These are phyloP conservation scores for Lachancea kluyveri DNA, from an alignment of 805 yeast genomes.

Conservation along the genomic window DNA sequence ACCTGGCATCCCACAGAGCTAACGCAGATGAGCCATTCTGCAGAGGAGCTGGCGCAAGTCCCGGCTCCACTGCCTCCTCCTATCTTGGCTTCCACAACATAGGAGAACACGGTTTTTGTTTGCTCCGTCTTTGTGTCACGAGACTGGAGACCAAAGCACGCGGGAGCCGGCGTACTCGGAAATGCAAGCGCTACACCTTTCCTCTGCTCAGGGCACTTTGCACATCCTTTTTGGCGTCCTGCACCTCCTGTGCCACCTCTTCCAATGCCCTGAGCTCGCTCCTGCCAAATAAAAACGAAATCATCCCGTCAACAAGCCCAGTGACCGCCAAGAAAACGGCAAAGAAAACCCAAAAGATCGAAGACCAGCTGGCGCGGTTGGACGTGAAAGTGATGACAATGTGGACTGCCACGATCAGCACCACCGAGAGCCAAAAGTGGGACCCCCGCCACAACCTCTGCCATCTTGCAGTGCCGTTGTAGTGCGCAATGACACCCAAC, in stretches of 20 bases:
- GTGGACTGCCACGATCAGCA: conserved; percentile 45
- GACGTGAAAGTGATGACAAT: conserved; percentile 58
- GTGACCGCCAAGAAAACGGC: conserved; percentile 52
- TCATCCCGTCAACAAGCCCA: conserved; percentile 69
- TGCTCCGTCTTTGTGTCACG: too few relatives aligned
- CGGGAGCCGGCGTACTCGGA: too few relatives aligned
- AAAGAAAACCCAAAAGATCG: conserved; percentile 57
- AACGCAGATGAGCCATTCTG: too few relatives aligned
- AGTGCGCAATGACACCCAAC: conserved; percentile 38
- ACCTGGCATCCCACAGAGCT: too few relatives aligned
- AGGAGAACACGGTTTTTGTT: too few relatives aligned
- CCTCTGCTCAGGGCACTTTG: too few relatives aligned
- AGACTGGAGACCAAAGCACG: too few relatives aligned
- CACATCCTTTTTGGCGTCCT: conserved; percentile 23
- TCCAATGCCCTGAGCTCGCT: conserved; percentile 70
- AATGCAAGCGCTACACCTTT: too few relatives aligned
- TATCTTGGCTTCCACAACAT: too few relatives aligned
- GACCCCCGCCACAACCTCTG: conserved; percentile 60
- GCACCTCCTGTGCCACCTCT: conserved; percentile 73
- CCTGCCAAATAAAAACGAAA: conserved; percentile 73
- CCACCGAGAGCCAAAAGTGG: conserved; percentile 56
- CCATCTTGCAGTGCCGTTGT: conserved; percentile 46
- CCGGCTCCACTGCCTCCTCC: too few relatives aligned
- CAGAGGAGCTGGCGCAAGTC: too few relatives aligned
- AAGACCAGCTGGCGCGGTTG: conserved; percentile 48